These are phyloP conservation scores for Circinella minor DNA, from an alignment of 371 early-diverging fungal genomes.

Conservation along the genomic window DNA sequence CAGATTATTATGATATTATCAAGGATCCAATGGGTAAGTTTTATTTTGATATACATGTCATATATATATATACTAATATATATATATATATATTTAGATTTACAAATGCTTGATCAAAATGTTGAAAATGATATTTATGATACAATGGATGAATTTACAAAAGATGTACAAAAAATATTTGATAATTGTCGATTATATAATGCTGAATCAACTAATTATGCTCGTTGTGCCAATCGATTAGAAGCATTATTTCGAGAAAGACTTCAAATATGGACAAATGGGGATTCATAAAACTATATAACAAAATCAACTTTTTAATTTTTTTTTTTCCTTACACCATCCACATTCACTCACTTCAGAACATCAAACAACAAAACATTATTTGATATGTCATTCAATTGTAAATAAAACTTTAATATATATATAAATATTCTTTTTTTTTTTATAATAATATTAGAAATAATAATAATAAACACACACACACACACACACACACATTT, in stretches of 20 bases:
- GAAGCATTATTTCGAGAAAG: conserved; percentile 56
- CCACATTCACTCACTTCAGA: too few species aligned
- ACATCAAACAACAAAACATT: too few species aligned
- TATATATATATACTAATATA: too few species aligned
- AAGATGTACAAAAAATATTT: conserved; percentile 59
- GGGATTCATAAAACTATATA: conserved; percentile 16
- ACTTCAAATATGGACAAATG: conserved; percentile 26
- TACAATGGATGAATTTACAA: conserved; percentile 45
- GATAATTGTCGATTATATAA: conserved; percentile 73
- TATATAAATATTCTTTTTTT: too few species aligned
- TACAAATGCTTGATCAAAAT: conserved; percentile 63
- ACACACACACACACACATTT: too few species aligned
- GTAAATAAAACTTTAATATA: not conserved
- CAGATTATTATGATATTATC: conserved; percentile 97
- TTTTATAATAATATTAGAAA: not conserved
- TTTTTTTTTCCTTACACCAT: too few species aligned
- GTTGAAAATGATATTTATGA: conserved; percentile 54
- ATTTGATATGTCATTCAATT: not conserved
- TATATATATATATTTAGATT: too few species aligned
- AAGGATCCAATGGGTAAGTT: conserved; percentile 99
- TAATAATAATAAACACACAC: too few species aligned
- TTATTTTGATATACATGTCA: too few species aligned
- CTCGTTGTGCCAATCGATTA: conserved; percentile 62
- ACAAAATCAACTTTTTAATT: too few species aligned
- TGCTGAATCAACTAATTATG: conserved; percentile 64